Conservation (phyloP, 2,329 filamentous ascomycete species). For the Colletotrichum sansevieriae region DNA sequence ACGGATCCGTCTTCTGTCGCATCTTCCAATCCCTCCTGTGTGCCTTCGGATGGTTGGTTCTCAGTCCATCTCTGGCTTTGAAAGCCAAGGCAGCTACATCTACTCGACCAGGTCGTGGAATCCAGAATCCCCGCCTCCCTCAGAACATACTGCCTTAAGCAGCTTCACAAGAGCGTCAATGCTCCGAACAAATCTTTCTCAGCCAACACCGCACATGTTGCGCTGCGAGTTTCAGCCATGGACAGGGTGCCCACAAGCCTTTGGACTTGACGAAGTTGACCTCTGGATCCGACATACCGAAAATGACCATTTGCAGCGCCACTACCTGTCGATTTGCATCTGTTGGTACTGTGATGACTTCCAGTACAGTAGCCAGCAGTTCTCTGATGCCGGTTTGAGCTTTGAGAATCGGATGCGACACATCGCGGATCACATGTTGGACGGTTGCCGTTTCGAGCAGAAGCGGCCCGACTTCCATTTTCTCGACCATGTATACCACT, state of each 20-base stretch:
- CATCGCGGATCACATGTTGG: slow-evolving; percentile 59
- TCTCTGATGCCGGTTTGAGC: slow-evolving; percentile 42
- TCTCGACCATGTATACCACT: slow-evolving; percentile 25
- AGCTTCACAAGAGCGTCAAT: neutral
- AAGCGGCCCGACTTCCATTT: slow-evolving; percentile 36
- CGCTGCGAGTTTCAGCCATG: slow-evolving; percentile 61
- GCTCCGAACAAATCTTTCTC: neutral
- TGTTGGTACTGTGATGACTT: slow-evolving; percentile 66
- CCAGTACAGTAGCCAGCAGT: slow-evolving; percentile 48
- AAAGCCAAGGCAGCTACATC: slow-evolving; percentile 28
- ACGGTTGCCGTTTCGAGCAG: slow-evolving; percentile 41
- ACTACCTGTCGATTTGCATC: slow-evolving; percentile 52
- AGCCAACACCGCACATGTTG: slow-evolving; percentile 45
- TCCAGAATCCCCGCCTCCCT: slow-evolving; percentile 44
- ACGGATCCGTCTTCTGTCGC: neutral
- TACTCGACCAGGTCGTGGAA: slow-evolving; percentile 1
- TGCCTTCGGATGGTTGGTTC: slow-evolving; percentile 1
- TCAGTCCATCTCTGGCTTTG: neutral
- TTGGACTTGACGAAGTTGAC: slow-evolving; percentile 53
- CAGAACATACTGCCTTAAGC: slow-evolving; percentile 41
- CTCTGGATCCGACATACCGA: slow-evolving; percentile 63
- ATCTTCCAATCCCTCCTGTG: slow-evolving; percentile 20
- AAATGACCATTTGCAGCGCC: slow-evolving; percentile 50
- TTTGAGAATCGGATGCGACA: slow-evolving; percentile 63
- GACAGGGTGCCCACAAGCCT: slow-evolving; percentile 52